Conservation (phyloP, 78 protist genomes). For the Neovahlkampfia damariscottae region DNA sequence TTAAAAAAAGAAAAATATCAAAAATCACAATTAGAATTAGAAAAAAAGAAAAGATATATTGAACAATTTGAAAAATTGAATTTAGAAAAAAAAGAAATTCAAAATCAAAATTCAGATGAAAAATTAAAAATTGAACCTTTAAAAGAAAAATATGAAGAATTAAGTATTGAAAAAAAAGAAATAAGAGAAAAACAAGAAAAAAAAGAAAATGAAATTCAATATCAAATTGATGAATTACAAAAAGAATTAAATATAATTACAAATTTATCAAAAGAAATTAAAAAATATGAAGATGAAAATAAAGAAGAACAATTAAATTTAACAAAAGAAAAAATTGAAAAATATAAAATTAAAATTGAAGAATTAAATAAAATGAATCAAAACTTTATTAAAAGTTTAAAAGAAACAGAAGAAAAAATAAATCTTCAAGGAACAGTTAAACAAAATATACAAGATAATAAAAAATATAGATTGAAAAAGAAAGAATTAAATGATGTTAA, state of each 20-base stretch:
- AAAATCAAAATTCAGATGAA: background rate
- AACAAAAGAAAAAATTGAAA: slow-evolving; percentile 7
- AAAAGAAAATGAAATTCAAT: slow-evolving; percentile 4
- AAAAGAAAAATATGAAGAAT: background rate
- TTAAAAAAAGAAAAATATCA: background rate
- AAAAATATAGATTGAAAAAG: slow-evolving; percentile 22
- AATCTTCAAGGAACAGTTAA: background rate
- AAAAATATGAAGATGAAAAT: background rate
- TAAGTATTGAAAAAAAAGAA: slow-evolving; percentile 3
- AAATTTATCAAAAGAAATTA: background rate
- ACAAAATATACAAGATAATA: slow-evolving; percentile 4
- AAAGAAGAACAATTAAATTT: background rate
- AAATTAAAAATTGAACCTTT: slow-evolving; percentile 4
- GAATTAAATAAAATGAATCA: background rate
- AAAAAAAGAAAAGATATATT: no score
- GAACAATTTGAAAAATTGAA: no score
- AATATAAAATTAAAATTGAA: background rate
- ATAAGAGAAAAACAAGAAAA: background rate
- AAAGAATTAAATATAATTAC: background rate
- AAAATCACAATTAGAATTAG: no score
- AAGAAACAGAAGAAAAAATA: background rate
- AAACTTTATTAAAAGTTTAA: background rate
- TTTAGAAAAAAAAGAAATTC: slow-evolving; percentile 4
- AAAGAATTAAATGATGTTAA: slow-evolving; percentile 1
- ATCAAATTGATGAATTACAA: background rate